Conservation (phyloP, 768 basidiomycete genomes). For the Mycena kentingensis region DNA sequence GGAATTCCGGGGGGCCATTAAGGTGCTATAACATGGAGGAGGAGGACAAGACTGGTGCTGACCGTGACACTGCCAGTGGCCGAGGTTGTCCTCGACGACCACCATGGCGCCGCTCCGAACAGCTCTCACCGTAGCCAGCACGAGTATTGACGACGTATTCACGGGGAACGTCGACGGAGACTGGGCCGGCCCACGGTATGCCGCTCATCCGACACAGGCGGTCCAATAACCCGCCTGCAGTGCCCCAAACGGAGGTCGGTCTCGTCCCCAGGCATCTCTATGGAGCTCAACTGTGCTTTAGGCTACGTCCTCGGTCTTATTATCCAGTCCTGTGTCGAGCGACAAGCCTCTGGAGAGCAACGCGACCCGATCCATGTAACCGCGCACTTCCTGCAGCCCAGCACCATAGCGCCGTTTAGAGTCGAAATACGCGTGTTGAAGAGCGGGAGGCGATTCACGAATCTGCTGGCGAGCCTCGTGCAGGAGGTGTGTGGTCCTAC, state of each 20-base stretch:
- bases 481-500: slow-evolving; percentile 46
- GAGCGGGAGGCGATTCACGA: slow-evolving; percentile 54
- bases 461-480: slow-evolving; percentile 58
- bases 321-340: slow-evolving; percentile 53
- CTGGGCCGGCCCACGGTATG: slow-evolving; percentile 51
- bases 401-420: slow-evolving; percentile 43
- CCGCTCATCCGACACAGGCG: slow-evolving; percentile 10
- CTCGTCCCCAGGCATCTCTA: neutral
- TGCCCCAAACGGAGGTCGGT: slow-evolving; percentile 55
- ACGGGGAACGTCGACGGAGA: slow-evolving; percentile 45
- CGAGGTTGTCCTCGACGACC: neutral
- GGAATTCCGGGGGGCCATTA: slow-evolving; percentile 8
- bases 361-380: slow-evolving; percentile 61
- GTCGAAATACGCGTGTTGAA: slow-evolving; percentile 52
- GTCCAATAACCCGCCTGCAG: slow-evolving; percentile 29
- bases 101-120: slow-evolving; percentile 30
- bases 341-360: slow-evolving; percentile 51
- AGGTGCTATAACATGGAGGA: slow-evolving; percentile 1
- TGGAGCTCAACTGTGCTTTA: slow-evolving; percentile 26
- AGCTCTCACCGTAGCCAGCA: slow-evolving; percentile 33
- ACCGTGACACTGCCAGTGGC: neutral
- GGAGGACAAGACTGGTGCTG: neutral
- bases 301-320: slow-evolving; percentile 61
- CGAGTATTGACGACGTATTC: slow-evolving; percentile 27
- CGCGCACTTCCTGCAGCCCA: slow-evolving; percentile 56